Base-by-base conservation (phyloP, 192 early-diverging fungal genomes). In the Chytriomyces sp. region DNA sequence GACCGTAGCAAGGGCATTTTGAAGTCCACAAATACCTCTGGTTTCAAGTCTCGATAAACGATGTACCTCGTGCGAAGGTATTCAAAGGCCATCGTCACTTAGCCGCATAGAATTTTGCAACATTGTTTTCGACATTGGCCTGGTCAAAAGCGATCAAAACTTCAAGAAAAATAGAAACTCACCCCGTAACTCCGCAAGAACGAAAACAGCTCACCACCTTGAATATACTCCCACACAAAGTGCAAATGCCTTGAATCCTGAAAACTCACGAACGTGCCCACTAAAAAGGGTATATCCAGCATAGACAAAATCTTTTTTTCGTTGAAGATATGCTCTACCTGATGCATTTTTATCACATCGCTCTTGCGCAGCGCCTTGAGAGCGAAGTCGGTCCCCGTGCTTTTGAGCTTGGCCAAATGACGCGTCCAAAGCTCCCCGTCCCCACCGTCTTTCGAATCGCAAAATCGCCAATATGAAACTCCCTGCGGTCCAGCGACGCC, bases 351-450 rank as follows among this genome's bases (percentile, higher is more conserved):
- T 31, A 97, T 91, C 2, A 97, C 89, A 55, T 96, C 91, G 37
- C 85, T 74, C 76, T 97, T 97, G 52, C 87, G 86, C 41, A 97
- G 81, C 6, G 93, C 93, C 77, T 97, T 97, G 85, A 96, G 94
- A 0, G 95, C 94, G 72, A 90, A 94, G 82, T 88, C 92, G 64
- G 89, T 76, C 22, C 84, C 84, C 33, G 88, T 92, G 53, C 79
- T 76, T 62, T 85, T 83, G 28, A 88, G 85, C 76, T 87, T 91
- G 31, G 91, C 89, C 58, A 97, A 79, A 79, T 94, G 92, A 44
- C 95, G 17, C 95, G 86, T 30, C 95, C 95, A 83, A 97, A 95
- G n/a, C 93, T 93, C 5, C 95, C 95, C 3, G 94, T 96, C 4
- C 95, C 95, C 0, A 75, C 34, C 10, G 74, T 75, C 39, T 69